Evolutionary conservation across 2,329 filamentous ascomycete species (phyloP), one percentile per base, ranked within the genome.

Genomic region (Venturia oleaginea): DNA sequence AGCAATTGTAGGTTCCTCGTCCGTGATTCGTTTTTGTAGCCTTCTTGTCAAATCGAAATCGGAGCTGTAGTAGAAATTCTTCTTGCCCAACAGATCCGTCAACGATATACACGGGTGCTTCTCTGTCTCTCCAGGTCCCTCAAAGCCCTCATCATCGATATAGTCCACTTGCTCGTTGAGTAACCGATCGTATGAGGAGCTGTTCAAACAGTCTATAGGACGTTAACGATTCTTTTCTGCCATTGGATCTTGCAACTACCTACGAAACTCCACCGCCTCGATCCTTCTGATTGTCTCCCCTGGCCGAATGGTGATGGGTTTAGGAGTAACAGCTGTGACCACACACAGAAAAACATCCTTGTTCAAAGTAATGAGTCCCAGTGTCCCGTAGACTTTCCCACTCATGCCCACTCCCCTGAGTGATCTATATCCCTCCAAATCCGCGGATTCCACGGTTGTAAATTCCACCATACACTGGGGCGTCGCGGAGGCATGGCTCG

Each of bases 1-100:
- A 67, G 96, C 90, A 67, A 97, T 92, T 0, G 89, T 86, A 55
- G 86, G 83, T 24, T 85, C 85, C 72, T 93, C 91, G 65, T 88
- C 85, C 17, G 88, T 86, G 70, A 68, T 42, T 40, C 67, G 86
- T 72, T 97, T 89, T 76, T 99, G 94, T 67, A 97, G 78, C 69
- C 94, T 85, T 75, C 96, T 92, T 3, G 94, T 99, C 60, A 99
- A 80, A 73, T 99, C 93, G 74, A 99, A 99, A 75, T 97, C 92
- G n/a, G 91, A 91, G 73, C 92, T 97, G 78, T 97, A 99, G 75
- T 97, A 99, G 74, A 99, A 99, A 37, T 89, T 96, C 32, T 93
- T 92, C 74, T 95, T 92, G 72, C 91, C 89, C 64, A 99, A 80
- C 43, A 99, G 83, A 80, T 96, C 97, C 76, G 93, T 92, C 66